Percentiles rank a stretch among this genome's conserved stretches.
phyloP scores from a whole-genome alignment of 106 monocot species.

The Dactylorhiza incarnata region DNA sequence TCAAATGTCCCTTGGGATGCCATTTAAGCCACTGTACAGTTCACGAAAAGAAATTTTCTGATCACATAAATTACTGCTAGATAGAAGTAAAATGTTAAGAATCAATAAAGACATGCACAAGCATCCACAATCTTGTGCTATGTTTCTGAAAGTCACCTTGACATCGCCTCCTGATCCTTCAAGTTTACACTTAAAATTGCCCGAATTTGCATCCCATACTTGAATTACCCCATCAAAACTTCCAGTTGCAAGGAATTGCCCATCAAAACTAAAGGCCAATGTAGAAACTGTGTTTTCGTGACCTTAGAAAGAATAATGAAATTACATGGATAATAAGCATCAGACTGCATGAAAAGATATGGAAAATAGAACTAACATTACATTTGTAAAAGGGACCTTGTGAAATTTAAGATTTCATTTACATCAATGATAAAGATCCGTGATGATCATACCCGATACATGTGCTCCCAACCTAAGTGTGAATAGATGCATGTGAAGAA shows the following conservation, averaged over 20 bases:
- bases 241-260: slow-evolving; percentile 79
- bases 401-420: not conserved
- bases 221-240: slow-evolving; percentile 72
- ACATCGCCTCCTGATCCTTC: slow-evolving; percentile 71
- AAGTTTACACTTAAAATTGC: slow-evolving; percentile 33
- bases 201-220: slow-evolving; percentile 59
- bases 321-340: not conserved
- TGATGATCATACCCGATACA: not conserved
- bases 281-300: slow-evolving; percentile 66
- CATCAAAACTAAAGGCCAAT: slow-evolving; percentile 74
- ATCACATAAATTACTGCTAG: not conserved
- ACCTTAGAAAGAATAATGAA: slow-evolving; percentile 31
- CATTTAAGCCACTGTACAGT: slow-evolving; percentile 80
- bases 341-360: not conserved
- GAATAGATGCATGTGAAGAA: not conserved
- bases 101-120: not conserved
- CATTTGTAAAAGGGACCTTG: not conserved
- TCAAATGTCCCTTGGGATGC: slow-evolving; percentile 78
- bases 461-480: not conserved
- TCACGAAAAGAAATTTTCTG: not conserved
- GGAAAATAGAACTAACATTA: not conserved
- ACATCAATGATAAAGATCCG: not conserved
- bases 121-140: not conserved
- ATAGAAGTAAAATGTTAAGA: not conserved
- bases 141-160: slow-evolving; percentile 37